Base-by-base conservation (phyloP, 2,329 filamentous ascomycete genomes). In the Curvularia spicifera region DNA sequence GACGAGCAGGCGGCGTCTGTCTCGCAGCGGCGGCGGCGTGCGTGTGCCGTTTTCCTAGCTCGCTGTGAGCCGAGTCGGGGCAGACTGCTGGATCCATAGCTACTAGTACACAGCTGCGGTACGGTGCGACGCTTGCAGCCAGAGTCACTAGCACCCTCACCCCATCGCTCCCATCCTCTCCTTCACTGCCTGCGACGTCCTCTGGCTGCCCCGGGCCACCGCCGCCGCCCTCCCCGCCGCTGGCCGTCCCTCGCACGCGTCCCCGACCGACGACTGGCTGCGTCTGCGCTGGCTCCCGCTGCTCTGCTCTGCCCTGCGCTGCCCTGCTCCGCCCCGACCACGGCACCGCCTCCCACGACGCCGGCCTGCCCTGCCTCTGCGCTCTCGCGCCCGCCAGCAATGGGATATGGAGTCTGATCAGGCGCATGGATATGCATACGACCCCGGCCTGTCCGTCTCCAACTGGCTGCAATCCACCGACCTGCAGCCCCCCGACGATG, bases 381-480 rank as follows among this genome's bases (percentile, higher is more conserved):
- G 59, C 52, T 50, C 37, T 24, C 43, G 54, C 58, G 54, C 54
- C 31, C 58, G 55, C 58, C 54, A 47, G 49, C 56, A 56, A 61
- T 61, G 59, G 59, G 56, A 59, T 43, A 61, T 61, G 59, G 58
- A 60, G 46, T 47, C 56, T 56, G 56, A 59, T 39, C 52, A 59
- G 44, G 56, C 52, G 56, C 58, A 60, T 57, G 50, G 53, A 52
- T 60, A 57, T 58, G 59, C 56, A 55, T 61, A 56, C 56, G 40
- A 61, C 40, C 59, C 59, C 40, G 52, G 52, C 52, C 48, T 61
- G 39, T 55, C 56, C 35, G 52, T 56, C 37, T 61, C 56, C 45
- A 55, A 71, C 70, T 76, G 60, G 74, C 69, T 75, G 57, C 71
- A 75, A 51, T 73, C 72, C 39, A 75, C 72, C 33, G 43, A 51